Evolutionary conservation across 108 stramenopile genomes (phyloP), one percentile per base, ranked within the genome.

Genomic region (Licmophora abbreviata): DNA sequence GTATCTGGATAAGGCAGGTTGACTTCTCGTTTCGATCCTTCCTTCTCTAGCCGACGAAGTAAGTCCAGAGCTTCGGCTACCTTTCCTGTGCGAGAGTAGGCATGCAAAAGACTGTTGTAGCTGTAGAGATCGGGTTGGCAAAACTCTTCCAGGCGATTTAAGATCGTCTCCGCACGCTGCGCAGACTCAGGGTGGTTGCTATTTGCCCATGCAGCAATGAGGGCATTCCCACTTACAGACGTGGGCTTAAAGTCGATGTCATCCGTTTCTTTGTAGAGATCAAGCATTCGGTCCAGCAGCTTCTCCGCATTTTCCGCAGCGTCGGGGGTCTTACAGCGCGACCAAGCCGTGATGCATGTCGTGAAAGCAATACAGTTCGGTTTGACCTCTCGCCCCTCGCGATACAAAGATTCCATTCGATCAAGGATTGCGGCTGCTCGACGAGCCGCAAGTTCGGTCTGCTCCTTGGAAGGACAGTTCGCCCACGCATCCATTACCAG

Each of bases 401-500:
- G 37, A 23, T 77, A 77, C 22, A 54, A 43, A 27, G 61, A 48
- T 28, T 71, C 57, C 72, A 79, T 66, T 26, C 59, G 59, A 37
- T 61, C 32, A 22, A 79, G 32, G 27, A 74, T 64, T n/a, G 54
- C 25, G 38, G 66, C 57, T 0, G 74, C 74, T 4, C 58, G 56
- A 11, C 58, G 40, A n/a, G 72, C 69, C 5, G 68, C 69, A n/a
- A n/a, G n/a, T n/a, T n/a, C n/a, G n/a, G n/a, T n/a, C n/a, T n/a
- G n/a, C 2, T 54, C 25, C 10, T 42, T 44, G 6, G 21, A 20
- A 47, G n/a, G 10, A 29, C 68, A 52, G 52, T 42, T 29, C 4
- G 80, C 54, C 66, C 69, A 83, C 2, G 76, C 81, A 59, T 76
- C 61, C 55, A 83, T 47, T 9, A 79, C 66, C 23, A 70, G 57